Evolutionary conservation across 768 basidiomycete species (phyloP), one percentile per base, ranked within the genome.

Genomic region (Suillus lakei): DNA sequence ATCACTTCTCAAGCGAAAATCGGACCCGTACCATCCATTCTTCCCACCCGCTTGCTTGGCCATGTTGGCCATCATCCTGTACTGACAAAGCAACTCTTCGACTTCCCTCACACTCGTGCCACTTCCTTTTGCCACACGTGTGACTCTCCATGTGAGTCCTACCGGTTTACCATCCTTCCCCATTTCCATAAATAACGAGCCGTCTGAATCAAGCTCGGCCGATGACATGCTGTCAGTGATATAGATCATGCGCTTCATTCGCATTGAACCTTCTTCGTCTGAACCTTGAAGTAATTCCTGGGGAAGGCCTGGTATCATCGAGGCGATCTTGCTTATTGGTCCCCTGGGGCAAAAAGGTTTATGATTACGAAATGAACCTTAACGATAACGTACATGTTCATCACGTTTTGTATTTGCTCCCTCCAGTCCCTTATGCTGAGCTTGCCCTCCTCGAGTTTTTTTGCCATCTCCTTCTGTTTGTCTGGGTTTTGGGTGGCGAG

Each of bases 171-270:
- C 90, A 70, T 95, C 92, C 76, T 91, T 93, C 26, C 86, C 89
- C 67, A 82, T 79, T 71, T 92, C 90, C 89, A 96, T 91, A 79
- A 99, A 99, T 34, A 89, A 85, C 44, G 90, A 82, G 5, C 98
- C 98, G 74, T 99, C 98, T 6, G 95, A 97, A 79, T 99, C 95
- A 61, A 99, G 87, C 78, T 99, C 98, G 62, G 79, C 78, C 41
- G 92, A 88, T 58, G 94, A 94, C 98, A 99, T 99, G 73, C 93
- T 95, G 77, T 99, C 98, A 13, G 95, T 98, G 73, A 99, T 99
- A 80, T 91, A 99, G 71, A 98, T 93, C 92, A 99, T 95, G 65
- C 96, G 90, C 79, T 98, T 98, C 88, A 99, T 89, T 64, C 95
- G 91, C 65, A 85, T 74, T 6, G 91, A 87, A 36, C 93, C 95